A percentile compares a stretch with the other conserved stretches of the same genome.
Evolutionary conservation across 2,329 filamentous ascomycete species (phyloP).

Genomic region (Exophiala viscosa): DNA sequence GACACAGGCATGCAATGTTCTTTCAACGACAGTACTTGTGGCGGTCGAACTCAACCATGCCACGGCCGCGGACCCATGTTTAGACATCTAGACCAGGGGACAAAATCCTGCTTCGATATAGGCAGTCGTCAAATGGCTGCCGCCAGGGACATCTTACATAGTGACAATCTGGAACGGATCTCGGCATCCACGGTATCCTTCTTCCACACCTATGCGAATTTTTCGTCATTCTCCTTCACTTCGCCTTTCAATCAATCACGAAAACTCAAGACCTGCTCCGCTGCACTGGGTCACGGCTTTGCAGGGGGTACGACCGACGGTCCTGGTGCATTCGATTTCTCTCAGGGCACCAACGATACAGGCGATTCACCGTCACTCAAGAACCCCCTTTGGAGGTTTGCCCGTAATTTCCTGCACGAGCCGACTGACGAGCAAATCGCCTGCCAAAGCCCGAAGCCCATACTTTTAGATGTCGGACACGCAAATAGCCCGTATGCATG

Average conservation of each 20-base stretch:
- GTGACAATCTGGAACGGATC: constrained; percentile 46
- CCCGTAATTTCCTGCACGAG: constrained; percentile 67
- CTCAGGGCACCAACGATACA: constrained; percentile 60
- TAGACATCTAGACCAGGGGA: constrained; percentile 42
- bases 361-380: constrained; percentile 64
- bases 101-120: constrained; percentile 50
- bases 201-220: constrained; percentile 81
- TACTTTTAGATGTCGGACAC: constrained; percentile 84
- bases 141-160: constrained; percentile 53
- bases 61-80: constrained; percentile 47
- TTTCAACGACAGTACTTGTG: constrained; percentile 75
- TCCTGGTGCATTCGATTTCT: constrained; percentile 88
- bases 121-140: constrained; percentile 44
- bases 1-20: constrained; percentile 59
- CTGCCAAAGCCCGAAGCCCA: constrained; percentile 78
- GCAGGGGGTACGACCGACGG: constrained; percentile 90
- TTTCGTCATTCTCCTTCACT: constrained; percentile 69
- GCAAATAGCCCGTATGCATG: constrained; percentile 75
- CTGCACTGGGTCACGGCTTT: constrained; percentile 86
- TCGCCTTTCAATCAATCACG: constrained; percentile 66
- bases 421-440: constrained; percentile 66
- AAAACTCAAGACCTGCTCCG: constrained; percentile 67
- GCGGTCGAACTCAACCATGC: constrained; percentile 41
- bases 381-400: constrained; percentile 76
- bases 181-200: constrained; percentile 68